Evolutionary conservation across 73 alveolate species (phyloP), one percentile per base, ranked within the genome.

Genomic region (Halteria grandinella): DNA sequence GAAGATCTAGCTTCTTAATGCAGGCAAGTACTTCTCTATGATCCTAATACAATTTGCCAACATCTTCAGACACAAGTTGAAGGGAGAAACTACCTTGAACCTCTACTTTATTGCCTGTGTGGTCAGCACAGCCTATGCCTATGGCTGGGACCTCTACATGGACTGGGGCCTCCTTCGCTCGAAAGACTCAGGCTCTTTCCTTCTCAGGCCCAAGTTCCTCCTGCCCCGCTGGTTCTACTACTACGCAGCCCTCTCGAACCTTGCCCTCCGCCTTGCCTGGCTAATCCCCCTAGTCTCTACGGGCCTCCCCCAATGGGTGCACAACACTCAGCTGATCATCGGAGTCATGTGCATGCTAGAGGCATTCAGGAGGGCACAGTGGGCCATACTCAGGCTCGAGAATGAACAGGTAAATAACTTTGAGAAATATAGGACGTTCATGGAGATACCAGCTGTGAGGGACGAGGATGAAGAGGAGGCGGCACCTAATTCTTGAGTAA

Each of bases 331-430:
- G n/a, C n/a, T n/a, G n/a, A n/a, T n/a, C n/a, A n/a, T n/a, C n/a
- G n/a, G n/a, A n/a, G n/a, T n/a, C n/a, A n/a, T n/a, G n/a, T n/a
- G n/a, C n/a, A n/a, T n/a, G n/a, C n/a, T 62, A 0, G 94, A 85
- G 43, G 69, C 75, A 1, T 48, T 78, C 43, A 77, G 87, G 39
- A 77, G 90, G 69, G 73, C 74, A 4, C 43, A 33, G 21, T 85
- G 94, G 94, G 47, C 69, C 36, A 41, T 85, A 18, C 18, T 85
- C 50, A 85, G 94, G 78, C 51, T 85, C 39, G 94, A 85, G 55
- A 85, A 85, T 78, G 94, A 85, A 57, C 54, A 45, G 50, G 50
- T 66, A 12, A 77, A 75, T 15, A 85, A 85, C 59, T 79, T 75
- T 45, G 89, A 85, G 48, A 24, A 78, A 51, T 83, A 83, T 40